Evolutionary conservation across 116 monocot species (phyloP), one percentile per base, ranked within the genome.

Genomic region (Cymodocea nodosa): DNA sequence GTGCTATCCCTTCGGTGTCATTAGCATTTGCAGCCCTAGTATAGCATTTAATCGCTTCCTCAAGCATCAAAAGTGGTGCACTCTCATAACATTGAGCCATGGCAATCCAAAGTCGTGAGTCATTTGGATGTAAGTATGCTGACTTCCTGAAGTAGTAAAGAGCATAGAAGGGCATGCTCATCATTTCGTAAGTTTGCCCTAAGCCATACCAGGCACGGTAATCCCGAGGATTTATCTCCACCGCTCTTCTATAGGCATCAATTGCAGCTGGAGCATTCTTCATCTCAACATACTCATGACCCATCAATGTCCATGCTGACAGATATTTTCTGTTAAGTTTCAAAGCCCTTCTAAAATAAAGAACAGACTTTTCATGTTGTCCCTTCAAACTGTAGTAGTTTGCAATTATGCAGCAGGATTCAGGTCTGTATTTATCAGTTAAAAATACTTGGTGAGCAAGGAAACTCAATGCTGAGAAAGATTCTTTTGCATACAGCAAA

Each of bases 241-340:
- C 86, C 37, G 94, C 94, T 67, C 90, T 72, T 44, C 89, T 24
- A 54, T 94, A 91, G 4, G 91, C 91, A 68, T 97, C 97, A 67
- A 97, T 91, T 48, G 97, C 97, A 67, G 97, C 87, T 53, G 97
- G 97, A 34, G 91, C 91, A 74, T 97, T 97, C 79, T 97, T 97
- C 91, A 97, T 91, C 57, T 97, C 97, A 50, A 97, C 97, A 77
- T 81, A 94, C 69, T 94, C 89, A 71, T 94, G 94, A 36, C 94
- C 94, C 94, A 94, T 94, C 4, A 94, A 71, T 4, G 90, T 89
- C 94, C 94, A 97, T 49, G 95, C 85, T 13, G 87, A 81, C 24
- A 97, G 60, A 55, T 97, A 97, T 65, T 87, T 97, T 62, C 85
- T 67, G 51, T 91, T 88, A 50, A 91, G 83, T 62, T 84, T 89